Base-by-base conservation (phyloP, 208 protist species). In the Acanthamoeba sp. region DNA sequence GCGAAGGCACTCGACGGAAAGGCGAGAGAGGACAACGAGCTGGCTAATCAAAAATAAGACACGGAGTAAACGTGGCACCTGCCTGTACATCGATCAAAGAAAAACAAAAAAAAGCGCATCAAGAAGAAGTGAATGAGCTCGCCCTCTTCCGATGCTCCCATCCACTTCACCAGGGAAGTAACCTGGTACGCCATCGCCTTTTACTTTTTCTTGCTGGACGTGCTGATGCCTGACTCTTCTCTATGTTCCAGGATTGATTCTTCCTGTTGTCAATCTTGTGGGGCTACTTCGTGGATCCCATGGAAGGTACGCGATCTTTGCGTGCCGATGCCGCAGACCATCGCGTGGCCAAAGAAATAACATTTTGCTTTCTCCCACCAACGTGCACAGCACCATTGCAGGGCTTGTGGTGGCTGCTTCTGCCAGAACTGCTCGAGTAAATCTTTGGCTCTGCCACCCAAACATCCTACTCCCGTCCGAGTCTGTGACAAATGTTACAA, bases 361-460 rank as follows among this genome's bases (percentile, higher is more conserved):
- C n/a, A 62, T 62, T 38, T 40, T 29, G 18, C 64, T 38, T 12
- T 20, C 38, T 71, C 32, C 18, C 2, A 7, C 32, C 2, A 59
- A 6, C 4, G 1, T 40, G 10, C 27, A 9, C 22, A 85, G 76
- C 76, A 85, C 42, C 76, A 85, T 57, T 85, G 76, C n/a, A 38
- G 76, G 20, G 76, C 76, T 18, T 85, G 76, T 36, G 76, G 76
- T 36, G 76, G 76, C 45, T 85, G 76, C 32, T 85, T 85, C 42
- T 85, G 76, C 76, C 76, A 85, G 40, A 85, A 85, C 36, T 85
- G 76, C 32, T 85, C 76, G 24, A 85, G 76, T 38, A 50, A 85
- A 29, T 50, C 42, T 1, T 32, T 85, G 20, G 76, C 76, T 27
- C 45, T 85, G 10, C 76, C 76, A 20, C 76, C 76, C 18, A 50